Evolutionary conservation across 768 basidiomycete genomes (phyloP), one percentile per base, ranked within the genome.

Genomic region (Cyathus striatus): DNA sequence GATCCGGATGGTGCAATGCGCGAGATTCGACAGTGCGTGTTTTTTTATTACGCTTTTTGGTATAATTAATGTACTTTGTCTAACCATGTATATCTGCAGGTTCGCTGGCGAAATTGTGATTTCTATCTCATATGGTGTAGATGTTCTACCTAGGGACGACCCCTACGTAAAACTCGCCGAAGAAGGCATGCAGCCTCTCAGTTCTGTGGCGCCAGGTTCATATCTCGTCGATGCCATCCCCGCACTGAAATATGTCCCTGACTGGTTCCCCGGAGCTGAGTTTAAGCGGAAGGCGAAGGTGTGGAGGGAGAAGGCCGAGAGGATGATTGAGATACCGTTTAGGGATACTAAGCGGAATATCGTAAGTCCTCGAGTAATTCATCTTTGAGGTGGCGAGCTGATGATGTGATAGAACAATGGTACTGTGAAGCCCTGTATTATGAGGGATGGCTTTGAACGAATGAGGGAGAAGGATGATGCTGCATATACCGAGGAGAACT

Each of bases 241-340:
- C 7, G 38, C 21, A 18, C 38, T 62, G 17, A 55, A 54, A 43
- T 53, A 60, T 23, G 22, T 62, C 6, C 61, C 61, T 1, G 46
- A 43, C 7, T 62, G 61, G 61, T 41, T 62, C 5, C 61, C 61
- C 17, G 59, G 70, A 1, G 55, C 56, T 1, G 52, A 57, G 1
- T 71, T 71, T 51, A 52, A 62, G 34, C 52, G 49, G 5, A 44
- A 55, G 22, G 66, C 63, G 16, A 55, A 54, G 27, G 43, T 41
- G 32, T 60, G 61, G 49, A 35, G 36, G 3, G 45, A 30, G 25
- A 16, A 14, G 12, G 21, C 26, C 20, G 13, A 9, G 9, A 16
- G 26, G 20, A 42, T 42, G 41, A 42, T 42, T 7, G 41, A 42
- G 27, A 21, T 22, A 10, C 41, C 41, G 7, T 42, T 13, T 16